Evolutionary conservation across 768 basidiomycete species (phyloP), one percentile per base, ranked within the genome.

Genomic region (Trametes maxima): DNA sequence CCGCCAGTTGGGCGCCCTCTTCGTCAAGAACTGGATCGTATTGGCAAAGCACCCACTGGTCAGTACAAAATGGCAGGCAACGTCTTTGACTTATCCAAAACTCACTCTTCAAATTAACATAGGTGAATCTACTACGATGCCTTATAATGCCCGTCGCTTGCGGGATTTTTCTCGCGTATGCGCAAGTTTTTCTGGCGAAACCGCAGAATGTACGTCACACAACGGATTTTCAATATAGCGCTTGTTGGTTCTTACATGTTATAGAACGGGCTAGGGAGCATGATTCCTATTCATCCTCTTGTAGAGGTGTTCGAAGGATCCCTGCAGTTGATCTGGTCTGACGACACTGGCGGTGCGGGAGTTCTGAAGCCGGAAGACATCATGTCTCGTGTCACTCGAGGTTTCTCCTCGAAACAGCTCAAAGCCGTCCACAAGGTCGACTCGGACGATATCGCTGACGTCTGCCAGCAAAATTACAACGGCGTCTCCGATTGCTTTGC

Each of bases 391-490:
- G 78, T 91, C 36, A 87, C 86, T 1, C 69, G 75, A 16, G 76
- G 77, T 2, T 88, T 90, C 64, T 75, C 74, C 14, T 53, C 73
- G 0, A 59, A 66, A n/a, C 88, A 91, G 68, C 74, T 77, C 1
- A 68, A 66, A 3, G 76, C 76, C 1, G 79, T 93, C 37, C 77
- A 77, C 54, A 73, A 85, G 68, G 77, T 87, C 12, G 69, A 44
- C 40, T 60, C 72, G 0, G 68, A 73, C 3, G 80, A 84, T 22
- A 85, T 93, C 14, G 79, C 82, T 0, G 63, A 75, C 0, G 70
- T 75, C 35, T 93, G 91, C 68, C 89, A 85, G 8, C 83, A 88
- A 68, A 93, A 92, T 74, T 91, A 88, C 75, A 85, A 88, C 51
- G 66, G 79, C 8, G 79, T 83, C 52, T 90, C 89, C 2, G 76